Conservation (phyloP, 169 alveolate species). For the Plasmodium cynomolgi region DNA sequence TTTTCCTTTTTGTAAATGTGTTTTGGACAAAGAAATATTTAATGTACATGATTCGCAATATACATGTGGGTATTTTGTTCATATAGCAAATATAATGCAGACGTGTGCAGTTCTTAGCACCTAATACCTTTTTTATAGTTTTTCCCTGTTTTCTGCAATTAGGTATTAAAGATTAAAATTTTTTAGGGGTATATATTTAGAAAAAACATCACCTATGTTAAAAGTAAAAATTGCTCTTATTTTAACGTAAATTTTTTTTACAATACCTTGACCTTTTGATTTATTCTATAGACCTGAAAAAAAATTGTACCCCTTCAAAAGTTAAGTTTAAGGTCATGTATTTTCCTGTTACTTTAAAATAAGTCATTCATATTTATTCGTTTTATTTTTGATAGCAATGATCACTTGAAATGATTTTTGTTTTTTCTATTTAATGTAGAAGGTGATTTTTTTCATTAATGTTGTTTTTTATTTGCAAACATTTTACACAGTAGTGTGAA, state of each 20-base stretch:
- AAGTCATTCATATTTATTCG: not conserved
- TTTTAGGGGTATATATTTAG: not conserved
- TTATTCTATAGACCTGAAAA: constrained; percentile 1
- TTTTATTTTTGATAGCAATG: not conserved
- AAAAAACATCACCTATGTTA: not conserved
- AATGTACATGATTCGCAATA: not conserved
- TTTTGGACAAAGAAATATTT: constrained; percentile 1
- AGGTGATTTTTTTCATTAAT: not conserved
- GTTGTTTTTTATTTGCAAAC: not conserved
- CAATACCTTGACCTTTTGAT: not conserved
- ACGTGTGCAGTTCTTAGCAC: constrained; percentile 16
- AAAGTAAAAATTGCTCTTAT: not conserved
- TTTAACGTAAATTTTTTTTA: not conserved
- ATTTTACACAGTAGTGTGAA: not conserved
- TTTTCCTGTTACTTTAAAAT: not conserved
- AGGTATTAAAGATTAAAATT: not conserved
- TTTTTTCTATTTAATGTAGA: not conserved
- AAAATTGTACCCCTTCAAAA: not conserved
- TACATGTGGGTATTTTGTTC: not conserved
- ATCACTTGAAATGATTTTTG: not conserved
- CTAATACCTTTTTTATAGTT: not conserved
- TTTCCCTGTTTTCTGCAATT: not conserved
- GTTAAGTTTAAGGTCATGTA: not conserved
- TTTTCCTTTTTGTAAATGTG: not conserved
- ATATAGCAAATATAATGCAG: constrained; percentile 7